Evolutionary conservation across 148 eudicot genomes (phyloP), one percentile per base, ranked within the genome.

Genomic region (Rhododendron williamsianum): DNA sequence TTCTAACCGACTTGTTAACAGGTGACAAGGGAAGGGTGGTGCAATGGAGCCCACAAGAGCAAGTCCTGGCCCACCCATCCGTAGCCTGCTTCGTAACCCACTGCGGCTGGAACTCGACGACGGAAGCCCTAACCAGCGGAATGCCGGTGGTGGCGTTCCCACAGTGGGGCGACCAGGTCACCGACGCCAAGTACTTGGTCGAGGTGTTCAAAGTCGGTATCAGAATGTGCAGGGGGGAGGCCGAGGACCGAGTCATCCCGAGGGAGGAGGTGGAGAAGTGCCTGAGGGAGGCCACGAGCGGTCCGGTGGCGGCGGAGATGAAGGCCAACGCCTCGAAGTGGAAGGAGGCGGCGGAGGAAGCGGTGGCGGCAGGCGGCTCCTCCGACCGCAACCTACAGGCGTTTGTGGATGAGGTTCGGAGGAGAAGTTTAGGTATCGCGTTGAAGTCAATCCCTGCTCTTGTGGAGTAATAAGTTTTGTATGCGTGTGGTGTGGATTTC

Each of bases 61-160:
- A 91, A 79, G 96, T 86, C 0, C 81, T 96, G 69, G 91, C 90
- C 1, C 98, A 96, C 69, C 92, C 91, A 0, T 86, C 99, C 0
- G 85, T 91, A 0, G 95, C 97, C 0, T 96, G 99, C 65, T 96
- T 96, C 48, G 49, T 95, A 84, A 93, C 97, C 0, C 99, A 96
- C 54, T 96, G 99, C 74, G 99, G 99, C 1, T 96, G 98, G 98
- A 96, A 96, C 89, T 96, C 98, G 33, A 81, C 95, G 0, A 86
- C 93, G 91, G 99, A 96, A 85, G 92, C 94, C 3, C 49, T 96
- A 18, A 72, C 94, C 3, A 89, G 84, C 0, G 97, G 99, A 25
- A 89, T 94, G 43, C 99, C 98, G 6, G 91, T 96, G 85, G 83
- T 96, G 73, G 96, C 96, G 3, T 94, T 93, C 83, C 99, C 98